Conservation (phyloP, 352 stramenopile genomes). For the Globisporangium abappressorium region DNA sequence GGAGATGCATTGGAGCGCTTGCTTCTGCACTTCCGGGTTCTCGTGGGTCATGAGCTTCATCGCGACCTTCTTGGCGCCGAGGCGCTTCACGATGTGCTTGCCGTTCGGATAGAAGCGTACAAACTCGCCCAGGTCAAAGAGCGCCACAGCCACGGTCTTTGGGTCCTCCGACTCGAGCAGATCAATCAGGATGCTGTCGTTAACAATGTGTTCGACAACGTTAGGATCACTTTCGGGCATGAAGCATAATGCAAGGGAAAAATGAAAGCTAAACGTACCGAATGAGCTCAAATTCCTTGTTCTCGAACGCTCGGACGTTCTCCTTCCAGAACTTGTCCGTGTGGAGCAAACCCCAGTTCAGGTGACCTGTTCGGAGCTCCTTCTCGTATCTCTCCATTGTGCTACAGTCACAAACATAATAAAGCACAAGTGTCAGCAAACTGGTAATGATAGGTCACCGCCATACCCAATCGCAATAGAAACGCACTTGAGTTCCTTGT, state of each 20-base stretch:
- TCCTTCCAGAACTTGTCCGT: conserved; percentile 99
- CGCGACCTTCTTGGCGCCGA: conserved; percentile 95
- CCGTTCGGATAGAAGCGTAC: conserved; percentile 97
- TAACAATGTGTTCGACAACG: conserved; percentile 2
- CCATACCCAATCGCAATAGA: neutral
- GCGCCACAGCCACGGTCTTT: conserved; percentile 93
- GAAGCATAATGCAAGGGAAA: neutral
- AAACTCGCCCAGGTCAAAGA: conserved; percentile 98
- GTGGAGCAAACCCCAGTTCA: conserved; percentile 96
- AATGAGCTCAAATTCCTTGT: conserved; percentile 94
- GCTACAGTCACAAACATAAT: conserved; percentile 29
- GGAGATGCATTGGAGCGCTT: conserved; percentile 96
- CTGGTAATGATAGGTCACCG: neutral
- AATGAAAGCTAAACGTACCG: conserved; percentile 34
- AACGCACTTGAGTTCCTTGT: conserved; percentile 87
- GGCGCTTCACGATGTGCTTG: conserved; percentile 93
- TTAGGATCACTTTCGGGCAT: neutral
- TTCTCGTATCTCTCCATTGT: conserved; percentile 97
- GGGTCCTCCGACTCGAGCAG: conserved; percentile 91
- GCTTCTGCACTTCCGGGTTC: conserved; percentile 96
- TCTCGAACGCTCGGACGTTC: conserved; percentile 96
- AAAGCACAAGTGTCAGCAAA: neutral
- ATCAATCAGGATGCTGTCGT: conserved; percentile 89
- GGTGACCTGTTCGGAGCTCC: conserved; percentile 91
- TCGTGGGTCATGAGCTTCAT: conserved; percentile 98